Base-by-base conservation (phyloP, 176 grass and related monocot species). In the Ensete ventricosum region DNA sequence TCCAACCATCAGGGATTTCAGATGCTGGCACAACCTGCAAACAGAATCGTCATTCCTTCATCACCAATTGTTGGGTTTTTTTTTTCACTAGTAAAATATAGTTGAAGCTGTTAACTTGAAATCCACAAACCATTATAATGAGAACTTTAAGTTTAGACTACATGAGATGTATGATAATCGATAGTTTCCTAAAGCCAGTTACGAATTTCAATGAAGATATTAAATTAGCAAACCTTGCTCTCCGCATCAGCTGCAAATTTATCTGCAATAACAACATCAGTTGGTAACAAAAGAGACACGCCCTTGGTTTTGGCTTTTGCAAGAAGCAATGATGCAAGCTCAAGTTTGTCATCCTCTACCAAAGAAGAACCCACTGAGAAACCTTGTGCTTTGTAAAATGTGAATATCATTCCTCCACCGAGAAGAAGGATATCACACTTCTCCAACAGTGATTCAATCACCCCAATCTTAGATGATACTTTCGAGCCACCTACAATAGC, bases 321-420 rank as follows among this genome's bases (percentile, higher is more conserved):
- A 50, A 87, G 81, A 64, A 87, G 81, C 25, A 77, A 80, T 48
- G 66, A 53, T 12, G 85, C 85, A 14, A 87, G 85, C 34, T 80
- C 77, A 19, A 83, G 77, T 64, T 87, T 87, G 71, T 86, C 84
- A 29, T 86, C 55, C 52, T 86, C 84, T 55, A 86, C 80, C 64
- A 86, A 75, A 54, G 85, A 87, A 80, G 85, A 55, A 11, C 85
- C 81, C 27, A 87, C 72, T 27, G 85, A 73, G 12, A 80, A 53
- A 17, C 85, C 84, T 57, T 86, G 80, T 54, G 81, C 85, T 21
- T 87, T 87, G 77, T 87, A 87, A 83, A 87, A 87, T 2, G 85
- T 87, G 81, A 87, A 87, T 59, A 87, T 83, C 85, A 87, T 87
- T 80, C 85, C 85, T n/a, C 81, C 85, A 66, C 85, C 85, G 55